Base-by-base conservation (phyloP, 164 flowering plant genomes). In the Santalum album region DNA sequence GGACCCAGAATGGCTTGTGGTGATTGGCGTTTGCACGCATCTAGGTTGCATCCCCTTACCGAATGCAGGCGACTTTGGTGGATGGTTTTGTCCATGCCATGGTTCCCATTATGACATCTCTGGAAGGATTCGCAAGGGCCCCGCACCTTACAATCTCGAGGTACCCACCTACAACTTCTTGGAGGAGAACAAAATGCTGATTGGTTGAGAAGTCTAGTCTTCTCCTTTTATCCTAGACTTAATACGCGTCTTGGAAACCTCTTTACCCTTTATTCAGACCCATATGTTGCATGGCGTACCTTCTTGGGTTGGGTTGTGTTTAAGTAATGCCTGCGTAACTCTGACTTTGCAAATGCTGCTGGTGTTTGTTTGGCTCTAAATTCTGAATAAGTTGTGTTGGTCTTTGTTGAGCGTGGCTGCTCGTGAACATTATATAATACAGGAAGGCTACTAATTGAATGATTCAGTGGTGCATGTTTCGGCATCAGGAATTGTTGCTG, bases 61-160 rank as follows among this genome's bases (percentile, higher is more conserved):
- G 17, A 50, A 50, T 50, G 53, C 53, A 4, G 53, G 53, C 26
- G 53, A 50, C 53, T 50, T 1, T 12, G 53, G 53, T 25, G 53
- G 53, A 12, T 50, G 53, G 53, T 50, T 50, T 18, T 50, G 53
- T 19, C 53, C 53, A 1, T 50, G 53, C 53, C 53, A 50, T 29
- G 53, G 53, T 50, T 50, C 53, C 4, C 53, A 50, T 50, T 50
- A 50, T 18, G 53, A 50, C 22, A 50, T 50, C 53, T 50, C 53
- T 29, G 53, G 53, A 12, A 25, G 53, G 35, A 25, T 50, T 29
- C 32, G 53, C 10, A 50, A 50, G 53, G 53, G 53, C 25, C 53
- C 53, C 0, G 53, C 53, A 50, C 53, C 53, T 15, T 50, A 50
- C 36, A 50, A 50, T 26, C 53, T 50, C 10, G 53, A 50, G 22